Percentiles rank a stretch among this genome's conserved stretches.
These are phyloP conservation scores for Exophiala phaeomuriformis DNA, from an alignment of 2,329 filamentous ascomycete species.

Conservation along the genomic window DNA sequence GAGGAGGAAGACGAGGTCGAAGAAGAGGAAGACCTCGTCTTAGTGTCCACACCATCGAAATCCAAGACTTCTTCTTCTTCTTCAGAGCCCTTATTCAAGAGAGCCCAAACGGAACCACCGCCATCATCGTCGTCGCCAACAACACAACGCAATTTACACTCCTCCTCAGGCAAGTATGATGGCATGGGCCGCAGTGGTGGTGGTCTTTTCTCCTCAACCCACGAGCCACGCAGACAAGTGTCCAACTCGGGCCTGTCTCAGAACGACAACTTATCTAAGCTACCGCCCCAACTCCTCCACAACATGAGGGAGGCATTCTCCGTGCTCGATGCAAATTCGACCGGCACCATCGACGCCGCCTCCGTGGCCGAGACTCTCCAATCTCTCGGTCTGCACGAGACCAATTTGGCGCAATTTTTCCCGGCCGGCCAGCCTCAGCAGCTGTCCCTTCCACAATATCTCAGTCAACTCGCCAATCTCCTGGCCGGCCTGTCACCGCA, in stretches of 20 bases:
- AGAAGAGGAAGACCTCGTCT: conserved; percentile 15
- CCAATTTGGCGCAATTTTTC: conserved; percentile 74
- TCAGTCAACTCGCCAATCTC: conserved; percentile 70
- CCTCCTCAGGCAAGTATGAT: not conserved
- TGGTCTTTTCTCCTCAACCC: not conserved
- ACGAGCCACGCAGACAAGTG: conserved; percentile 10
- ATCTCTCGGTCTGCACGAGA: conserved; percentile 62
- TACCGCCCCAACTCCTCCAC: conserved; percentile 75
- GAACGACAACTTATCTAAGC: conserved; percentile 38
- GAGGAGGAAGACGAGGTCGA: conserved; percentile 29
- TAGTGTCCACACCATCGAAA: conserved; percentile 37
- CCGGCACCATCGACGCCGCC: conserved; percentile 71
- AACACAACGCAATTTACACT: too few relatives aligned
- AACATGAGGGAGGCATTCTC: conserved; percentile 89
- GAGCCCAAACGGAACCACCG: conserved; percentile 31
- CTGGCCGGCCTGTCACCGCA: conserved; percentile 68
- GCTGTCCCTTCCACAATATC: conserved; percentile 75
- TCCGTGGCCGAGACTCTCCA: conserved; percentile 78
- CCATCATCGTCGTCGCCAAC: conserved; percentile 30
- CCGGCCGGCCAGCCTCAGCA: conserved; percentile 63
- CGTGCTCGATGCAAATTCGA: conserved; percentile 82
- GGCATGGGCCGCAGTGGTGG: not conserved
- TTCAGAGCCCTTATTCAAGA: conserved; percentile 26
- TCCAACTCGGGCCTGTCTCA: conserved; percentile 17
- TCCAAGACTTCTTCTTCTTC: conserved; percentile 23